Base-by-base conservation (phyloP, 1,284 basidiomycete genomes). In the Ustilago sp. region DNA sequence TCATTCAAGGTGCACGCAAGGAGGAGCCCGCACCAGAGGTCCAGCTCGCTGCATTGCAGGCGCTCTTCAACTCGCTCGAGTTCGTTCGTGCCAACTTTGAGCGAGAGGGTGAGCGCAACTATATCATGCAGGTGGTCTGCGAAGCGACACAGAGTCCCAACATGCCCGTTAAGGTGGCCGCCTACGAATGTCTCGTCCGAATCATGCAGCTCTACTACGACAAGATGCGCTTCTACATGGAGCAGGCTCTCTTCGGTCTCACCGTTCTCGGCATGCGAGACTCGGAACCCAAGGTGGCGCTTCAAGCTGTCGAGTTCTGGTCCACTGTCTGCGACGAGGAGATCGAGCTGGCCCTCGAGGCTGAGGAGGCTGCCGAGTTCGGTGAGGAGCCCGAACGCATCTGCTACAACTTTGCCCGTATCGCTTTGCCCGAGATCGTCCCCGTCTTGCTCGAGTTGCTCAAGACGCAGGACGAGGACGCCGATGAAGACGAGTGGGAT, bases 81-180 rank as follows among this genome's bases (percentile, higher is more conserved):
- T 99, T 99, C 85, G 94, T 99, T 60, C 91, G 94, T 67, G 94
- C 95, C 83, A 99, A 99, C 88, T 98, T 99, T 87, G 94, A 98
- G 80, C 75, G 81, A 45, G 79, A 82, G 47, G 96, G 97, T 69
- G 96, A 99, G 87, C 91, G 96, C 61, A 99, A 98, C 88, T 99
- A 98, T 88, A 99, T 99, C 87, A 99, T 99, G 97, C 97, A 99
- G 88, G 95, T 99, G 58, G 94, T 99, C 32, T 99, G 96, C 86
- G 97, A 99, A 86, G 97, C 96, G 0, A 99, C 97, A 0, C 97
- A 99, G 87, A 90, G 92, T 17, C 87, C 90, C 51, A 94, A 98
- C 59, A 94, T 98, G 88, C 58, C 77, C 45, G 80, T 85, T 75
- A 83, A 85, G 76, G 81, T 84, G 13, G 79, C 82, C 12, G 81